phyloP scores from a whole-genome alignment of 331 rosid genomes.

The Erythrophleum ivorense region DNA sequence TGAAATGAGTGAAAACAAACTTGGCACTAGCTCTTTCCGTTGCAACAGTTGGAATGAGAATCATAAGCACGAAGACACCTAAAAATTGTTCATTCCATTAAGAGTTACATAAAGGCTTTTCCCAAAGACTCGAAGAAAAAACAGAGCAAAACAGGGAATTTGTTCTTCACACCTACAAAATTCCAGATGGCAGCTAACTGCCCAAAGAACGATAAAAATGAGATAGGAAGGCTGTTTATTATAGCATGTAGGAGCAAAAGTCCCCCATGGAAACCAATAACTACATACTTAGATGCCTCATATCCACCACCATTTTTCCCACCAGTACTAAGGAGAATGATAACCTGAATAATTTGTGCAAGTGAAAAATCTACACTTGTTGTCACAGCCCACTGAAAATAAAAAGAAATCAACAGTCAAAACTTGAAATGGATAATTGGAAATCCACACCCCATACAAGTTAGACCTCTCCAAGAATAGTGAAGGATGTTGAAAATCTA shows the following conservation, averaged over 20 bases:
- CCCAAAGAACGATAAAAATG: slow-evolving; percentile 83
- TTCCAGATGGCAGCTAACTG: slow-evolving; percentile 95
- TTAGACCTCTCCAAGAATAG: slow-evolving; percentile 43
- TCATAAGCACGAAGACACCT: slow-evolving; percentile 94
- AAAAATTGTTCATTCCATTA: slow-evolving; percentile 36
- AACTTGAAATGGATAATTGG: slow-evolving; percentile 14
- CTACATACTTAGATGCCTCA: slow-evolving; percentile 74
- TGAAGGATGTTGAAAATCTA: slow-evolving; percentile 48
- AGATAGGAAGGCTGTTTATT: slow-evolving; percentile 82
- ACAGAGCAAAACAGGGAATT: slow-evolving; percentile 18
- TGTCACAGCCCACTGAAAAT: slow-evolving; percentile 98
- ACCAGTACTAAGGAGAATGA: slow-evolving; percentile 89
- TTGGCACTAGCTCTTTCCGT: slow-evolving; percentile 82
- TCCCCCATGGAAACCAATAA: slow-evolving; percentile 74
- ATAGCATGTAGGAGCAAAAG: slow-evolving; percentile 81
- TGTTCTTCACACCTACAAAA: slow-evolving; percentile 62
- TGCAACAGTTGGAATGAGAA: slow-evolving; percentile 77
- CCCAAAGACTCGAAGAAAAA: background rate
- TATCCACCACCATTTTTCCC: slow-evolving; percentile 86
- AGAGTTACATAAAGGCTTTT: slow-evolving; percentile 34
- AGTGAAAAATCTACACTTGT: slow-evolving; percentile 93
- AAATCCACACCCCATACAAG: slow-evolving; percentile 36
- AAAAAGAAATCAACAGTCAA: slow-evolving; percentile 44
- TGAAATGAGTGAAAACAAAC: slow-evolving; percentile 93
- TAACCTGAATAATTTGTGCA: slow-evolving; percentile 88